Base-by-base conservation (phyloP, 1,284 basidiomycete species). In the Melampsora americana region DNA sequence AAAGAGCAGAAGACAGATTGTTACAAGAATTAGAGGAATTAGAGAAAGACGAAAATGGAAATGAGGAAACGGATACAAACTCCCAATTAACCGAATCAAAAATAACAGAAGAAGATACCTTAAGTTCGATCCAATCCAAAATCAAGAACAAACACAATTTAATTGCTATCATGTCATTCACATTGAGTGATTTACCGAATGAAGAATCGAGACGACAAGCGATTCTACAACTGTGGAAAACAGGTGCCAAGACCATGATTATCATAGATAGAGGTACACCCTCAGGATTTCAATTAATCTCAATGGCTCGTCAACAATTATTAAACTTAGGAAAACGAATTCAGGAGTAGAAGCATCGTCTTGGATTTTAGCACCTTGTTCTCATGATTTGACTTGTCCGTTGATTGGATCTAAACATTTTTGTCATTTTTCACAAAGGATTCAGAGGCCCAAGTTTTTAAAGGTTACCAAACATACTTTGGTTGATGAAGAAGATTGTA, bases 331-430 rank as follows among this genome's bases (percentile, higher is more conserved):
- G 90, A 39, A 83, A 84, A 42, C 62, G 64, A 35, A 67, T 44
- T 44, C 42, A 44, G 26, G 59, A 26, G 28, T 11, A 35, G 28
- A 61, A 42, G 39, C 12, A 48, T 60, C 46, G 11, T 79, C 78
- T 60, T 48, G 64, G 50, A 46, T 74, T 3, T 76, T 59, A 1
- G 79, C 77, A 4, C 83, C 94, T 87, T 99, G 96, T 81, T 92
- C 96, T 28, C 95, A 99, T 82, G 95, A 99, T 81, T 86, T 86
- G 18, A 85, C 86, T 30, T 99, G 96, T 82, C 95, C 96, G 0
- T 80, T 88, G 5, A 84, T 92, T 16, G 85, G 79, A 11, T 82
- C 80, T 3, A 78, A 79, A 11, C 83, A 85, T 60, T 86, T 90
- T 46, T 98, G 95, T 81, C 88, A 89, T 12, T 97, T 96, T 83